Evolutionary conservation across 1,284 basidiomycete species (phyloP).

Genomic region (Amylostereum areolatum): DNA sequence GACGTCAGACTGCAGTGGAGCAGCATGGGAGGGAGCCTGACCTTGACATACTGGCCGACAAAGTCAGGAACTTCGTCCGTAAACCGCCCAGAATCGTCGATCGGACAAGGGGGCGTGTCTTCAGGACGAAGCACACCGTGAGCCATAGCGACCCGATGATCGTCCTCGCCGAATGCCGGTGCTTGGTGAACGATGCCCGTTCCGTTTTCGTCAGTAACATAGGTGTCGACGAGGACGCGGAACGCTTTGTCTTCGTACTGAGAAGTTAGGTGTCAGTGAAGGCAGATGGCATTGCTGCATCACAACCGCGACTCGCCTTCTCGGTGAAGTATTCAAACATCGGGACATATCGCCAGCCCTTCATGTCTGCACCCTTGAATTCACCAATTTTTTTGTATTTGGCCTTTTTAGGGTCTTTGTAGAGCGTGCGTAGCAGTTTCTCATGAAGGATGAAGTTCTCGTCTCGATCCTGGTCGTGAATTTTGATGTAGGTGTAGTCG

Average conservation of each 20-base stretch:
- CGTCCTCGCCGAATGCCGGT: conserved; percentile 98
- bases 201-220: conserved; percentile 91
- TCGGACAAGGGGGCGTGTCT: conserved; percentile 93
- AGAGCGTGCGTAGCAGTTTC: conserved; percentile 81
- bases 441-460: conserved; percentile 94
- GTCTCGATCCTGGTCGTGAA: conserved; percentile 86
- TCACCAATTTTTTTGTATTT: conserved; percentile 90
- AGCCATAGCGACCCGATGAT: conserved; percentile 89
- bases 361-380: conserved; percentile 89
- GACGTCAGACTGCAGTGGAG: not conserved
- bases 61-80: conserved; percentile 90
- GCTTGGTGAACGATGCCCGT: conserved; percentile 99
- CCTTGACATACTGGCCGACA: conserved; percentile 89
- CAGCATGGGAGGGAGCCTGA: conserved; percentile 18
- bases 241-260: conserved; percentile 93
- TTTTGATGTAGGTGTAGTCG: conserved; percentile 95
- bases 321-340: conserved; percentile 97
- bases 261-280: not conserved
- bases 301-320: conserved; percentile 44
- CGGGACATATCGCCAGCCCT: conserved; percentile 94
- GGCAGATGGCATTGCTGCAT: not conserved
- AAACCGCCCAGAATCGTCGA: conserved; percentile 88
- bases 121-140: conserved; percentile 80
- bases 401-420: conserved; percentile 97
- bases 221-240: conserved; percentile 85